Base-by-base conservation (phyloP, 345 rosid genomes). In the Lepidium sativum region DNA sequence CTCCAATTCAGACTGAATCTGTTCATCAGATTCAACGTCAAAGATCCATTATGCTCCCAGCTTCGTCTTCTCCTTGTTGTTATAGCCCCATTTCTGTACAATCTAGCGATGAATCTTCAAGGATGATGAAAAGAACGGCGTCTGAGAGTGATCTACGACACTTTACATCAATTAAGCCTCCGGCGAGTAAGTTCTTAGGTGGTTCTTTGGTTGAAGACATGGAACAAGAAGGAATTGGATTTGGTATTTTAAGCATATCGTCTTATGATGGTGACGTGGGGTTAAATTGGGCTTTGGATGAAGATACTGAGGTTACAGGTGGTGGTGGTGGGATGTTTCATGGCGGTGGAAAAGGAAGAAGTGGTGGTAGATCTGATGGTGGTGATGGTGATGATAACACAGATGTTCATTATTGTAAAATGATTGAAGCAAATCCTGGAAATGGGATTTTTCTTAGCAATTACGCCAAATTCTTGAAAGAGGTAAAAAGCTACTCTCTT, bases 391-490 rank as follows among this genome's bases (percentile, higher is more conserved):
- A 75, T 32, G 79, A 86, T 57, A 44, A 38, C 14, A 82, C 83
- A 9, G 96, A 94, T 35, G 53, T 64, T 60, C 88, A 80, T 43
- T 90, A 94, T 74, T 88, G 68, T 66, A 83, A 69, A 67, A 84
- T 94, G 96, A 84, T 89, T 40, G 87, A 87, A 52, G 96, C 88
- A 0, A 80, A 94, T 77, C 99, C 99, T 49, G 85, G 82, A 62
- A 89, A 89, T 29, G 54, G 86, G 4, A 84, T 94, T 50, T 72
- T 94, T 58, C 92, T 94, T 9, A 71, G 87, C 63, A 89, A 89
- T 67, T 94, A 94, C 56, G 97, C 97, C 1, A 86, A 65, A 67
- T 94, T 82, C 75, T 77, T 92, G 84, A 92, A 87, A 73, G 97
- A 92, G 91, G 97, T 85, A 58, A 1, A 6, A n/a, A n/a, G n/a